A percentile compares a stretch with the other conserved stretches of the same genome.
phyloP scores from a whole-genome alignment of 768 basidiomycete genomes.

The Lentinula boryana region DNA sequence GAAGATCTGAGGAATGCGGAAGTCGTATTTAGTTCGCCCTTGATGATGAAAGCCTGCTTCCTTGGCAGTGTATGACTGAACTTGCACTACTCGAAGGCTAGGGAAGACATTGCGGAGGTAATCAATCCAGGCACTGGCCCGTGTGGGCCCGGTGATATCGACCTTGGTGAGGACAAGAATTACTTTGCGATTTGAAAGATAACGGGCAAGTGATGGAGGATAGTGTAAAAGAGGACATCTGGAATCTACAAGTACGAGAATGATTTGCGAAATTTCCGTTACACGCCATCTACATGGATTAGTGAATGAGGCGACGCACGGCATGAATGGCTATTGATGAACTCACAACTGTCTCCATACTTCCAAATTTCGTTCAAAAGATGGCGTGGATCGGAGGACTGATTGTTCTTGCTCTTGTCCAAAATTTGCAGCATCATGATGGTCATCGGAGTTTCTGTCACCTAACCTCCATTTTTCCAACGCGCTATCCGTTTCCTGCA shows the following conservation, averaged over 20 bases:
- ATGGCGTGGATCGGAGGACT: conserved; percentile 50
- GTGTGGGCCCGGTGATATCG: conserved; percentile 70
- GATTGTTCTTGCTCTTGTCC: conserved; percentile 2
- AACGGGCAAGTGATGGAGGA: conserved; percentile 68
- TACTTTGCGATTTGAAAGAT: conserved; percentile 49
- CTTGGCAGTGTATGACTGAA: conserved; percentile 70
- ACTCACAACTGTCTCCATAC: conserved; percentile 92
- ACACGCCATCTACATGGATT: conserved; percentile 75
- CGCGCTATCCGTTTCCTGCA: conserved; percentile 52
- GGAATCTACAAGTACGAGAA: conserved; percentile 84
- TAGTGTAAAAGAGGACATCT: conserved; percentile 86
- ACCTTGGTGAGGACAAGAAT: conserved; percentile 85
- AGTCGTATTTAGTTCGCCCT: conserved; percentile 46
- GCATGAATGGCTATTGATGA: not conserved
- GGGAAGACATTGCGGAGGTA: conserved; percentile 55
- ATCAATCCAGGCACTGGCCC: conserved; percentile 59
- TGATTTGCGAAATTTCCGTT: conserved; percentile 82
- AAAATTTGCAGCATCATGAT: conserved; percentile 9
- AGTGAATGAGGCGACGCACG: conserved; percentile 9
- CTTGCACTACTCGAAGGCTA: conserved; percentile 56
- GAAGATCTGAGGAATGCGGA: conserved; percentile 63
- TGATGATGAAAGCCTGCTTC: conserved; percentile 31
- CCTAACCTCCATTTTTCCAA: conserved; percentile 45
- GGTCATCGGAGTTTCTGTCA: conserved; percentile 7
- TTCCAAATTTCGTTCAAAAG: conserved; percentile 87